Evolutionary conservation across 768 basidiomycete genomes (phyloP).

Genomic region (Clitopilus passeckerianus): DNA sequence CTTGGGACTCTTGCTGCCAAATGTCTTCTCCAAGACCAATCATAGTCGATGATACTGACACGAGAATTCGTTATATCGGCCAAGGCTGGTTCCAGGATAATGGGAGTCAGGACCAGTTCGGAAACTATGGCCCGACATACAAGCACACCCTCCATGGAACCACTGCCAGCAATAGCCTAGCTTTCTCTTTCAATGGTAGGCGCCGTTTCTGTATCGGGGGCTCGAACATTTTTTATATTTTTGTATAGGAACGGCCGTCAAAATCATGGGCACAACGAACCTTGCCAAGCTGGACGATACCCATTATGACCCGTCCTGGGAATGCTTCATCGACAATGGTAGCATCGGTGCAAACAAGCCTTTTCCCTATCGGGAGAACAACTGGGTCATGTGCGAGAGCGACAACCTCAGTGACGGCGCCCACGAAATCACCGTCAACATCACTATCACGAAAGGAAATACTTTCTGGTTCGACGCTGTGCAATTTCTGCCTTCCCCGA

Average conservation of each 20-base stretch:
- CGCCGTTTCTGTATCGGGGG: background rate
- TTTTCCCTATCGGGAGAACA: slow-evolving; percentile 21
- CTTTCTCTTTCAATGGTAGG: slow-evolving; percentile 24
- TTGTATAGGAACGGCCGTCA: slow-evolving; percentile 9
- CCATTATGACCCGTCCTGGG: slow-evolving; percentile 16
- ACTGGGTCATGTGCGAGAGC: slow-evolving; percentile 23
- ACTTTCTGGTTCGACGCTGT: slow-evolving; percentile 25
- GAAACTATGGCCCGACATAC: slow-evolving; percentile 27
- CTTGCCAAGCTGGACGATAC: slow-evolving; percentile 6
- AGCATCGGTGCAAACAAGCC: slow-evolving; percentile 13
- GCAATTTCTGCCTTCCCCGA: slow-evolving; percentile 18
- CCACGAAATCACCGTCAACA: slow-evolving; percentile 22
- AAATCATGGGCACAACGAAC: slow-evolving; percentile 15
- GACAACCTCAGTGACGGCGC: slow-evolving; percentile 14
- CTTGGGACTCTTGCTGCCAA: background rate
- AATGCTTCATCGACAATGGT: slow-evolving; percentile 23
- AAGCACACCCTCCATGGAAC: slow-evolving; percentile 24
- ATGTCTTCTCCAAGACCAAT: slow-evolving; percentile 10
- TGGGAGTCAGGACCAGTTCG: slow-evolving; percentile 19
- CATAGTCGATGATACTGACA: slow-evolving; percentile 27
- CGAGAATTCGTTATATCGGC: slow-evolving; percentile 22
- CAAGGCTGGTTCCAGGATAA: slow-evolving; percentile 22
- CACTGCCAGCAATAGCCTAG: slow-evolving; percentile 18
- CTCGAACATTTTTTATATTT: background rate
- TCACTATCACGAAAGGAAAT: slow-evolving; percentile 8